Evolutionary conservation across 2,329 filamentous ascomycete species (phyloP), one percentile per base, ranked within the genome.

Genomic region (Dactylellina parvicollis): DNA sequence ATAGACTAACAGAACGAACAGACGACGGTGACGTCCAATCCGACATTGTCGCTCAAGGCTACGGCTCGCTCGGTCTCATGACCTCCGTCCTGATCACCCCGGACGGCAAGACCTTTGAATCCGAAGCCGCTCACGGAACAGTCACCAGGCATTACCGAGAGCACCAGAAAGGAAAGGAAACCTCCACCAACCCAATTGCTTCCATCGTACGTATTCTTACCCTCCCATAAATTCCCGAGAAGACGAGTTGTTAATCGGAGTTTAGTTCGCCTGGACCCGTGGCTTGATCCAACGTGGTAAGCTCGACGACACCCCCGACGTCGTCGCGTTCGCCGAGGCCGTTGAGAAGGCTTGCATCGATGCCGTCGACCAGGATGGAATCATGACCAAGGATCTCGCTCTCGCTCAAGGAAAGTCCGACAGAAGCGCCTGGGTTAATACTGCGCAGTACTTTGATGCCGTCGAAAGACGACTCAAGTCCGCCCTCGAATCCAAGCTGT

Each of bases 311-410:
- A 97, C 92, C n/a, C 93, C 93, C 28, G 93, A 97, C 77, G 85
- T 99, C 26, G 88, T 96, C 72, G 87, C 91, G 55, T 99, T 96
- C 79, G 95, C 94, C 70, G 91, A 98, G 85, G 87, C 86, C 80
- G 87, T 99, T 62, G 95, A 99, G 86, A 86, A 91, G 82, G 95
- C 95, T 36, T 97, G 95, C 82, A 86, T 97, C 71, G 92, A 98
- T 82, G 94, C 94, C 24, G 95, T 99, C 77, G 91, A 98, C 81
- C 82, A 91, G 70, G 94, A 98, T 80, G 91, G 91, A 75, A 90
- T 98, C 84, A 99, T 98, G 95, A 99, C 95, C 82, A 99, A 99
- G 88, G 95, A 99, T 83, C 84, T 99, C 78, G 95, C 95, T n/a
- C 87, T 98, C 71, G 91, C 93, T 52, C 95, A 91, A 81, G 95